Percentiles rank a stretch among this genome's conserved stretches.
phyloP scores from a whole-genome alignment of 768 basidiomycete genomes.

The Lactarius hatsudake region DNA sequence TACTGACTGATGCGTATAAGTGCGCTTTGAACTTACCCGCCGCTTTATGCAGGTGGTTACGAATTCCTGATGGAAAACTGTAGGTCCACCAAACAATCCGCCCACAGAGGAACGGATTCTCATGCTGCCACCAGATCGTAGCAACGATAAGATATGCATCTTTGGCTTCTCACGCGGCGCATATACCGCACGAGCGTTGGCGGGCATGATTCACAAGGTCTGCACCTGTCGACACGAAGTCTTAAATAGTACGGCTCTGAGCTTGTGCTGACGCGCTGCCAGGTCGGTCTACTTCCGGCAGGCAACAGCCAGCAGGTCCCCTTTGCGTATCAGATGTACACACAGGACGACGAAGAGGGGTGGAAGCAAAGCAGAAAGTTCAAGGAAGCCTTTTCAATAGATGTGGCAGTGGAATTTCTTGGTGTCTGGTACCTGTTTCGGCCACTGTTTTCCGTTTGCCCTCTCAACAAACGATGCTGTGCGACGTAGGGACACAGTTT shows the following conservation, averaged over 20 bases:
- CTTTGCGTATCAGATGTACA: conserved; percentile 77
- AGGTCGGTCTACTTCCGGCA: conserved; percentile 69
- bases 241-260: conserved; percentile 33
- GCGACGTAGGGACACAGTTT: conserved; percentile 62
- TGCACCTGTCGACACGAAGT: no score
- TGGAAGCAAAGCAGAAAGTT: conserved; percentile 66
- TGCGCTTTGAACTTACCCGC: not conserved
- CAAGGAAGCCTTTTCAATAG: conserved; percentile 71
- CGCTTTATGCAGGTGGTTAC: conserved; percentile 52
- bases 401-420: conserved; percentile 68
- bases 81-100: conserved; percentile 30
- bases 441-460: not conserved
- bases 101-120: not conserved
- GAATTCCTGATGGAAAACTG: conserved; percentile 79
- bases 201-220: conserved; percentile 67
- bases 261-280: not conserved
- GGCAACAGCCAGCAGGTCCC: conserved; percentile 74
- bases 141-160: conserved; percentile 71
- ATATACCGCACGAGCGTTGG: conserved; percentile 65
- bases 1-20: not conserved
- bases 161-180: conserved; percentile 82
- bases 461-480: conserved; percentile 17
- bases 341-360: conserved; percentile 50
- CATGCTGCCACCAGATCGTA: conserved; percentile 43
- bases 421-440: conserved; percentile 55